Conservation (phyloP, 129 eudicot genomes). For the Centella asiatica region DNA sequence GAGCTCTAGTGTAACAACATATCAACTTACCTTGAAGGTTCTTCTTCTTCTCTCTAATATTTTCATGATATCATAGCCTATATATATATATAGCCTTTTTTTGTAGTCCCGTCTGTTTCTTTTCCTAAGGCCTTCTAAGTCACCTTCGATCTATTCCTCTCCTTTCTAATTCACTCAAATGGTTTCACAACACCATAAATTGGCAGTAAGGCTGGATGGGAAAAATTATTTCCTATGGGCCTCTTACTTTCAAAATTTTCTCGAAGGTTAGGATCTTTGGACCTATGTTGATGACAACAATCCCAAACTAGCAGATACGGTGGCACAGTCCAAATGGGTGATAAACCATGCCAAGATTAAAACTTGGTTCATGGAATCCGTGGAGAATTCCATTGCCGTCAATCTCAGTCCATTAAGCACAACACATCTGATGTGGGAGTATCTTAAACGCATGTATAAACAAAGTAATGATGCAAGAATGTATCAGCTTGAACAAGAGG, state of each 20-base stretch:
- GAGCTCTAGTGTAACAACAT: too few relatives aligned
- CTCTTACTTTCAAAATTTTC: not conserved
- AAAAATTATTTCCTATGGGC: not conserved
- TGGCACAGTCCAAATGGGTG: not conserved
- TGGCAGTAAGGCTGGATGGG: too few relatives aligned
- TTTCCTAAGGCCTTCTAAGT: too few relatives aligned
- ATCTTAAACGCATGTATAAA: not conserved
- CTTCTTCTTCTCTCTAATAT: too few relatives aligned
- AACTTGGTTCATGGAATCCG: not conserved
- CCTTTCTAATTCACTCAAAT: too few relatives aligned
- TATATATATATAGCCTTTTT: too few relatives aligned
- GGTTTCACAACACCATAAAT: too few relatives aligned
- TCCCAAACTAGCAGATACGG: not conserved
- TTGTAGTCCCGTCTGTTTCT: too few relatives aligned
- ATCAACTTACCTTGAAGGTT: too few relatives aligned
- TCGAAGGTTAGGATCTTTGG: not conserved
- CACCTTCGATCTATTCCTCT: too few relatives aligned
- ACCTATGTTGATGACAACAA: not conserved
- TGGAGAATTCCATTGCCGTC: not conserved
- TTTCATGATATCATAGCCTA: too few relatives aligned
- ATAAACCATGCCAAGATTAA: not conserved
- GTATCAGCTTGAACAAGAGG: not conserved
- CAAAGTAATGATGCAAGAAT: not conserved
- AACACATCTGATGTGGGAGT: not conserved
- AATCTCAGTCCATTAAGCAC: not conserved